A percentile compares a stretch with the other conserved stretches of the same genome.
These are phyloP conservation scores for Tricholoma matsutake DNA, from an alignment of 768 basidiomycete species.

Conservation along the genomic window DNA sequence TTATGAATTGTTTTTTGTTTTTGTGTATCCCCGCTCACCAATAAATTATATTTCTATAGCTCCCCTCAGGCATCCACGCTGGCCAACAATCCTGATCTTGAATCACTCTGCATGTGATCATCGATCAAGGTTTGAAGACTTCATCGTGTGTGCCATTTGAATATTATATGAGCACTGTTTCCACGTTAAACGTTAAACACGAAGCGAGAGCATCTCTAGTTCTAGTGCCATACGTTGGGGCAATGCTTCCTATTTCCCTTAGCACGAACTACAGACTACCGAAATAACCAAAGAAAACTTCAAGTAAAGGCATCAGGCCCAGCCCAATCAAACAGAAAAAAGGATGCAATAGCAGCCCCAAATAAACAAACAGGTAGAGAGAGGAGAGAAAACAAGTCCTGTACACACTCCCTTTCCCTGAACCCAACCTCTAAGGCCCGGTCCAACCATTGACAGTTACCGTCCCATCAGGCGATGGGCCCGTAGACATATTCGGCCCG, in stretches of 20 bases:
- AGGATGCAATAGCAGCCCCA: constrained; percentile 1
- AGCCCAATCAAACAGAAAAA: not conserved
- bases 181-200: no score
- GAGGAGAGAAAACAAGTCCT: not conserved
- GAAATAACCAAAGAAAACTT: not conserved
- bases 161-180: no score
- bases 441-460: constrained; percentile 48
- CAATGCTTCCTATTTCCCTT: no score
- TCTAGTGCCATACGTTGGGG: no score
- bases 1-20: not conserved
- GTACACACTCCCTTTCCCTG: not conserved
- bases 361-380: not conserved
- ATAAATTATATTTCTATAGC: no score
- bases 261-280: no score
- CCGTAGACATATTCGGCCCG: constrained; percentile 40
- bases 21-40: not conserved
- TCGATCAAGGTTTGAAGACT: no score
- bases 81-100: no score
- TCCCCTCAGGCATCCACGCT: no score
- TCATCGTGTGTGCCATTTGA: no score
- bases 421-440: constrained; percentile 10
- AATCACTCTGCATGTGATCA: no score
- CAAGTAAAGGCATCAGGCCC: not conserved
- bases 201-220: no score
- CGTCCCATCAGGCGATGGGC: constrained; percentile 37